A percentile compares a stretch with the other conserved stretches of the same genome.
Conservation (phyloP, 192 early-diverging fungal species). For the Backusella tuberculispora region DNA sequence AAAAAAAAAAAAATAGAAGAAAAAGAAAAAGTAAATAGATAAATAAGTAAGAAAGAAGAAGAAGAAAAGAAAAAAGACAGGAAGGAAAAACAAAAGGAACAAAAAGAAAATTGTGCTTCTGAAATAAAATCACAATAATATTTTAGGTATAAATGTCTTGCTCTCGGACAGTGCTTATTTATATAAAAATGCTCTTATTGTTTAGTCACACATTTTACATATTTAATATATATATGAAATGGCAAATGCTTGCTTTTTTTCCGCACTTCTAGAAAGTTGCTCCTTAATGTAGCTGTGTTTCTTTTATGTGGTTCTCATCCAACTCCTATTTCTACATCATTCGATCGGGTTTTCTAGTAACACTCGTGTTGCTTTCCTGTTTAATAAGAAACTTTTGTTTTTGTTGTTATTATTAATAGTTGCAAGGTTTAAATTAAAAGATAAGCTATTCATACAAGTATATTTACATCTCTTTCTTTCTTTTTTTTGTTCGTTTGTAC, state of each 20-base stretch:
- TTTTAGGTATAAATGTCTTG: constrained; percentile 7
- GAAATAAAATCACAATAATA: background rate
- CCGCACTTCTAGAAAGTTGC: background rate
- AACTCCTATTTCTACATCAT: too few relatives aligned
- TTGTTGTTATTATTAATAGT: background rate
- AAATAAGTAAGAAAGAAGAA: background rate
- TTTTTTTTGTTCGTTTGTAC: background rate
- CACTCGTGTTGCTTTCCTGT: too few relatives aligned
- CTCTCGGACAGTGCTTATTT: constrained; percentile 15
- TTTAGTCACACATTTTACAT: background rate
- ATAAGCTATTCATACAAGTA: background rate
- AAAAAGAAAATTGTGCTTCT: background rate
- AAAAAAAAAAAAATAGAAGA: background rate
- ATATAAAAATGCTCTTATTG: constrained; percentile 3
- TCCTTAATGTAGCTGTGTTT: background rate
- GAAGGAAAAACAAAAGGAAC: constrained; percentile 3
- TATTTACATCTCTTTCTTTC: background rate
- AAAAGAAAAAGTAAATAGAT: background rate
- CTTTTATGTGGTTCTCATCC: background rate
- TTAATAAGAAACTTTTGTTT: background rate
- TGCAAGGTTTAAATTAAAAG: background rate
- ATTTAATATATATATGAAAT: background rate
- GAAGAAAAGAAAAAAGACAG: background rate
- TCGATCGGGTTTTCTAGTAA: too few relatives aligned
- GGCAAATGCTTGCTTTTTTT: background rate